Conservation (phyloP, 2,329 filamentous ascomycete species). For the Arthroderma uncinatum region DNA sequence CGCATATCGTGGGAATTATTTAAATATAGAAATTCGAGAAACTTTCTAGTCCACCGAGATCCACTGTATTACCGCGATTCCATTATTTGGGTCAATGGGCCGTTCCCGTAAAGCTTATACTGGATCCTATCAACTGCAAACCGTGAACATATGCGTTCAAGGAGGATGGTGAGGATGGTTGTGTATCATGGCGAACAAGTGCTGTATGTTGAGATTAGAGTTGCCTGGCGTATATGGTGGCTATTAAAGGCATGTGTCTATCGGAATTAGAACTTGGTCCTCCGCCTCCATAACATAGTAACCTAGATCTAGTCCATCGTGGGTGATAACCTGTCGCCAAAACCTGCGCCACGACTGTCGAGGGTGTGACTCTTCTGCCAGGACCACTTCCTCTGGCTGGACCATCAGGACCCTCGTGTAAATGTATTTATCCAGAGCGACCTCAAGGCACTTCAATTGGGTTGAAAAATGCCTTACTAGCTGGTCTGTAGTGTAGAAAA, state of each 20-base stretch:
- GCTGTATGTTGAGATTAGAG: too few species aligned
- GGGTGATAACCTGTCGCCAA: background rate
- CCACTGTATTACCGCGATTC: background rate
- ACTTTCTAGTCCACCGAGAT: background rate
- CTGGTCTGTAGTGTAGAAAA: conserved; percentile 1
- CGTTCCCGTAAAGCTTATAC: background rate
- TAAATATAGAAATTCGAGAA: background rate
- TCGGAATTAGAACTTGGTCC: conserved; percentile 1
- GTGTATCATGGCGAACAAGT: too few species aligned
- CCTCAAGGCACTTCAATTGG: background rate
- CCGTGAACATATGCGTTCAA: background rate
- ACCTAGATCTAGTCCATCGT: background rate
- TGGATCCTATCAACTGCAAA: background rate
- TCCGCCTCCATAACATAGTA: background rate
- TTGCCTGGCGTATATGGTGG: background rate
- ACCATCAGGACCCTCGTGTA: background rate
- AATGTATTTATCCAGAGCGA: conserved; percentile 1
- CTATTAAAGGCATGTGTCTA: background rate
- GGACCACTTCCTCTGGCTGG: background rate
- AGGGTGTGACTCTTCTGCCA: background rate
- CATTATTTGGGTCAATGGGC: background rate
- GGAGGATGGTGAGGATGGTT: background rate
- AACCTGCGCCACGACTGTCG: background rate
- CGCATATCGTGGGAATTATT: background rate
- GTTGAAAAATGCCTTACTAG: background rate